Evolutionary conservation across 495 filamentous ascomycete species (phyloP).

Genomic region (Neurospora tetrasperma): DNA sequence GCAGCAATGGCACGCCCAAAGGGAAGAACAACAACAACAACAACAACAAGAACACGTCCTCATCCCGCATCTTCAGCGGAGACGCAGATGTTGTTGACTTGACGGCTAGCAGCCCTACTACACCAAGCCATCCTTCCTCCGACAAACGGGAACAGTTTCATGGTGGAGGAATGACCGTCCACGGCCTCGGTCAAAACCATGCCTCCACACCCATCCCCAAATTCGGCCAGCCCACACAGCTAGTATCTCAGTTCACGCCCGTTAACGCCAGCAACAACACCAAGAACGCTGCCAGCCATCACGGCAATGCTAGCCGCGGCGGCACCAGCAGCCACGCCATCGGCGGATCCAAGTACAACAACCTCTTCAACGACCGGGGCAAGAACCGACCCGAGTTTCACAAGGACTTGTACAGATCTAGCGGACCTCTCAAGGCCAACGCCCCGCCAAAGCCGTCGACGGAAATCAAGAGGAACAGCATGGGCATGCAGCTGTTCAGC

Average conservation of each 20-base stretch:
- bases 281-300: not conserved
- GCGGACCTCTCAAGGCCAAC: constrained; percentile 3
- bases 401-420: constrained; percentile 26
- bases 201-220: constrained; percentile 16
- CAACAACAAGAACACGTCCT: too few relatives aligned
- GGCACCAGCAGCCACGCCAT: constrained; percentile 4
- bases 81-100: constrained; percentile 14
- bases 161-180: not conserved
- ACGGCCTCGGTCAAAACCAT: constrained; percentile 11
- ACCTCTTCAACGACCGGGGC: constrained; percentile 29
- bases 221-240: constrained; percentile 24
- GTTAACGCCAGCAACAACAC: constrained; percentile 11
- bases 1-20: constrained; percentile 11
- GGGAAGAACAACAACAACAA: not conserved
- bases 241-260: constrained; percentile 11
- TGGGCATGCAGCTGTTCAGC: constrained; percentile 26
- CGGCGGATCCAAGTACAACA: constrained; percentile 4
- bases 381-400: constrained; percentile 39
- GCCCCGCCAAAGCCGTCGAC: constrained; percentile 14
- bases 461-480: constrained; percentile 24
- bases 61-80: not conserved
- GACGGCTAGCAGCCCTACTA: constrained; percentile 13
- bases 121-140: not conserved
- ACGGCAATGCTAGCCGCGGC: not conserved
- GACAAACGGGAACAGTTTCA: not conserved